These are phyloP conservation scores for Paramecium primaurelia DNA, from an alignment of 73 alveolate genomes.

Conservation along the genomic window DNA sequence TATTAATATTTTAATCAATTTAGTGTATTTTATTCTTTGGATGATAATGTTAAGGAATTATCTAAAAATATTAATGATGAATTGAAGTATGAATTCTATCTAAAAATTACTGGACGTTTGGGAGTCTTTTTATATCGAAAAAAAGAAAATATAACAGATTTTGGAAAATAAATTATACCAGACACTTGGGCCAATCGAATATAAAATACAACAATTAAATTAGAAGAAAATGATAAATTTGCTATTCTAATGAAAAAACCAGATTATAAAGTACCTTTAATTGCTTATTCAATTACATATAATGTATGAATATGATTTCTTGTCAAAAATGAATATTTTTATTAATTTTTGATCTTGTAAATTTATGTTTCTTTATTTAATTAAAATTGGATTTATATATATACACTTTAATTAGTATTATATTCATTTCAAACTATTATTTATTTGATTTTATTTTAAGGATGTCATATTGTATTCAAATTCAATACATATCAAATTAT, in stretches of 20 bases:
- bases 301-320: not conserved
- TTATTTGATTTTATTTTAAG: too few species aligned
- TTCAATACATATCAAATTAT: too few species aligned
- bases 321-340: not conserved
- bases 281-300: not conserved
- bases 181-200: not conserved
- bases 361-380: too few species aligned
- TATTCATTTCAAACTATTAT: too few species aligned
- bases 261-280: not conserved
- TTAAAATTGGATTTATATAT: too few species aligned
- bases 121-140: not conserved
- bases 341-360: not conserved
- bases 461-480: too few species aligned
- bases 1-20: not conserved
- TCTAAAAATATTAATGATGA: not conserved
- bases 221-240: not conserved
- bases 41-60: not conserved
- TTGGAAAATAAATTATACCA: not conserved
- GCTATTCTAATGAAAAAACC: not conserved
- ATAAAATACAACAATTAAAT: not conserved
- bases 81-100: not conserved
- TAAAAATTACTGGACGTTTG: not conserved
- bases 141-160: not conserved
- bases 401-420: too few species aligned
- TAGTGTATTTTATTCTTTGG: not conserved